Conservation (phyloP, 2,329 filamentous ascomycete species). For the Hypomyces rosellus region DNA sequence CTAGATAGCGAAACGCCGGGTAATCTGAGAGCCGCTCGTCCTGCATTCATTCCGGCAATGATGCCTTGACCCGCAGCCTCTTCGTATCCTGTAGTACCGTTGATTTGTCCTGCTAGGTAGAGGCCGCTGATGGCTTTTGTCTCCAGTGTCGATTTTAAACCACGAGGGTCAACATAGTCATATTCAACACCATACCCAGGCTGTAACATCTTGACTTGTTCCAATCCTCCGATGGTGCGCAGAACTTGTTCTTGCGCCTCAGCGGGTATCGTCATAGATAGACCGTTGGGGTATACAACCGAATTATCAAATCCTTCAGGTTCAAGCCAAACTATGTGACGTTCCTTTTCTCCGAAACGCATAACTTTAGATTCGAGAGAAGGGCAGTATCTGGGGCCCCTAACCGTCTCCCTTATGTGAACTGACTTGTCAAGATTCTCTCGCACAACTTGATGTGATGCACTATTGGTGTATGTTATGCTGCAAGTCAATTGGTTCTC, state of each 20-base stretch:
- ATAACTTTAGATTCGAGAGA: conserved; percentile 93
- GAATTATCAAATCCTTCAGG: conserved; percentile 90
- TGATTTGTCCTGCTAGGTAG: conserved; percentile 93
- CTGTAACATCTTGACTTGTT: conserved; percentile 86
- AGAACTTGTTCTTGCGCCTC: conserved; percentile 80
- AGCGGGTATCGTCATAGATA: conserved; percentile 92
- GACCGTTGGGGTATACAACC: conserved; percentile 90
- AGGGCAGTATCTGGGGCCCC: conserved; percentile 90
- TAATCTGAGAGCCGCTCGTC: conserved; percentile 65
- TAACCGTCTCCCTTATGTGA: conserved; percentile 92
- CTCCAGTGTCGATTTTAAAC: conserved; percentile 81
- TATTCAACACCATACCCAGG: conserved; percentile 97
- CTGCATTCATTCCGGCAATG: conserved; percentile 89
- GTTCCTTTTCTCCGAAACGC: conserved; percentile 71
- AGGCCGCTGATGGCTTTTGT: conserved; percentile 87
- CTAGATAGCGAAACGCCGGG: conserved; percentile 63
- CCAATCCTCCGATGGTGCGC: conserved; percentile 80
- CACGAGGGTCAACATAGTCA: conserved; percentile 93
- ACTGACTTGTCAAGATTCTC: conserved; percentile 92
- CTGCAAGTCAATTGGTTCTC: conserved; percentile 79
- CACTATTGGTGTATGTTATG: conserved; percentile 79
- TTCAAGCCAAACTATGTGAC: conserved; percentile 93
- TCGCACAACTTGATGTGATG: conserved; percentile 75
- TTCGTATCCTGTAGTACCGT: conserved; percentile 96
- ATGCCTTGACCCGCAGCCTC: conserved; percentile 93